These are phyloP conservation scores for Backusella luteola DNA, from an alignment of 192 early-diverging fungal genomes.

Conservation along the genomic window DNA sequence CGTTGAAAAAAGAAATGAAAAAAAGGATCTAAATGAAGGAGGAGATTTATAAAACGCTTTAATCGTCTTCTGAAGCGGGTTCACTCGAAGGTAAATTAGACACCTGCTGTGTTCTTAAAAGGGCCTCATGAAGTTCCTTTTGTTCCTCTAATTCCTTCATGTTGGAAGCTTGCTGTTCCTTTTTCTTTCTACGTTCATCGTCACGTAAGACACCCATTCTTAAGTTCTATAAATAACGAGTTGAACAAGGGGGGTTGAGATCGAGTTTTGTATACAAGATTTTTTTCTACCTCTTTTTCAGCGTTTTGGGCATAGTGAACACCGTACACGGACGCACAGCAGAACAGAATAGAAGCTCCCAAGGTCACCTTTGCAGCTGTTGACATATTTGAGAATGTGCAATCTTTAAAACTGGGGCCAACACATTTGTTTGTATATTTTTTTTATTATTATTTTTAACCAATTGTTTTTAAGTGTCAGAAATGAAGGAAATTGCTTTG, in stretches of 20 bases:
- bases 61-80: constrained; percentile 14
- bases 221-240: constrained; percentile 4
- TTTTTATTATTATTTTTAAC: not conserved
- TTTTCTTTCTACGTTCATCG: constrained; percentile 26
- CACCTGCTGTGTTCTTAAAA: constrained; percentile 28
- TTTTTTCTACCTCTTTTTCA: constrained; percentile 31
- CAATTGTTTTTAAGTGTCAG: not conserved
- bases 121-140: constrained; percentile 22
- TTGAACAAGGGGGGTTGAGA: not conserved
- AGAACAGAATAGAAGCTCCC: constrained; percentile 31
- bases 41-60: not conserved
- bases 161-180: constrained; percentile 23
- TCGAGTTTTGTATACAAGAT: not conserved
- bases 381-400: constrained; percentile 25
- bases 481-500: not conserved
- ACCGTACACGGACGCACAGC: constrained; percentile 29
- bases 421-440: not conserved
- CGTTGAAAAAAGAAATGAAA: too few species aligned
- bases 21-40: not conserved
- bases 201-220: constrained; percentile 24
- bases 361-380: constrained; percentile 34
- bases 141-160: constrained; percentile 25
- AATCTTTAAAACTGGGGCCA: not conserved
- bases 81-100: constrained; percentile 19
- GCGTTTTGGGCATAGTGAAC: constrained; percentile 34